Base-by-base conservation (phyloP, 441 rosid genomes). In the Populus trichocarpa region DNA sequence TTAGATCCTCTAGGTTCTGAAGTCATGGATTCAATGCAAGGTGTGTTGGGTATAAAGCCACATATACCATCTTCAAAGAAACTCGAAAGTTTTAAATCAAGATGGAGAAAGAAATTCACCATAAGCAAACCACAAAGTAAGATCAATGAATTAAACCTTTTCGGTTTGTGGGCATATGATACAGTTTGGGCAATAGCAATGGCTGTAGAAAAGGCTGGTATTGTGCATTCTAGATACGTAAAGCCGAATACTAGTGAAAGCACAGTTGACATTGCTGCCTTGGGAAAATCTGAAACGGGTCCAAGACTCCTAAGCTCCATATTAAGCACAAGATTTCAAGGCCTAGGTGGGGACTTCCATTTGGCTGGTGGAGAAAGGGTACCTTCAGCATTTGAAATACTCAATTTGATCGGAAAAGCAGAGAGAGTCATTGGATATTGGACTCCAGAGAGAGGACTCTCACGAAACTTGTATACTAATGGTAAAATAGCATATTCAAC, bases 101-200 rank as follows among this genome's bases (percentile, higher is more conserved):
- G 86, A 81, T 85, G 81, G 87, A 64, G 77, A 28, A 71, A 71
- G 20, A 83, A 50, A 8, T 78, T 81, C 65, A 2, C 28, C 6
- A 11, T 0, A 66, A 46, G 75, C 53, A 66, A 78, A 68, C 38
- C 66, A 28, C 70, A 35, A 16, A 65, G 33, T 3, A 65, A 65
- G 32, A 65, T 65, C 2, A 65, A n/a, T 13, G 78, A 79, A 30
- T 73, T 64, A 1, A 83, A 78, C 67, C 50, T 75, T 6, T 87
- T 72, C n/a, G 90, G 86, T 8, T 65, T 85, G n/a, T 79, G 86
- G 81, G 89, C 92, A 9, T 89, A 89, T 79, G 92, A 89, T 61
- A 72, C 86, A 16, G 25, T 84, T 42, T 83, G 77, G 67, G 86
- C 84, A 69, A 61, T 88, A 18, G 94, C 88, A 36, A 81, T 71